Evolutionary conservation across 352 stramenopile species (phyloP).

Genomic region (Thalassiosira mediterranea): DNA sequence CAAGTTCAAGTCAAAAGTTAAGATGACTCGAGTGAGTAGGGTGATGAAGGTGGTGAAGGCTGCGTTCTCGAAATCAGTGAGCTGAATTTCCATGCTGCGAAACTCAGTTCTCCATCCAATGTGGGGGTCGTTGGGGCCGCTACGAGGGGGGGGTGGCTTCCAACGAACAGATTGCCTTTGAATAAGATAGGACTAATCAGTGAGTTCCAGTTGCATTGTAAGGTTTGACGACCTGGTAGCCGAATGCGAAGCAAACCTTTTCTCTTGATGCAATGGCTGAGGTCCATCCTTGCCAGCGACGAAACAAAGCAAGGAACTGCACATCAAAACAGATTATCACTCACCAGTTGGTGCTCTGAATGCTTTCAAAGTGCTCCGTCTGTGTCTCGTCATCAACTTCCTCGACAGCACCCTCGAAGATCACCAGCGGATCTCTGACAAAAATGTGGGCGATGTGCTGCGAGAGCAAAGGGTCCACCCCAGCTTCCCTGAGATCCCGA

Average conservation of each 20-base stretch:
- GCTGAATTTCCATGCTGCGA: conserved; percentile 99
- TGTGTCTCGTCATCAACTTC: conserved; percentile 87
- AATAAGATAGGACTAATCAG: too few species aligned
- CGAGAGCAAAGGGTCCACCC: conserved; percentile 93
- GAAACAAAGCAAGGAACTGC: background rate
- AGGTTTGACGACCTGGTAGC: too few species aligned
- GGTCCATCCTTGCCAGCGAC: background rate
- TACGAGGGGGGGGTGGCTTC: conserved; percentile 96
- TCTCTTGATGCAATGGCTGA: background rate
- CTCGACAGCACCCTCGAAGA: conserved; percentile 86
- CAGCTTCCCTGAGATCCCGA: conserved; percentile 88
- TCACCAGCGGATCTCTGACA: conserved; percentile 96
- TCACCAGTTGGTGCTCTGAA: conserved; percentile 99
- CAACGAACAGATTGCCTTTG: conserved; percentile 99
- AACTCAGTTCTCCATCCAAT: conserved; percentile 93
- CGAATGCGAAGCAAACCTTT: background rate
- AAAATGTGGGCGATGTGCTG: conserved; percentile 99
- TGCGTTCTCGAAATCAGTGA: conserved; percentile 99
- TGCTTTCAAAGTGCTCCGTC: conserved; percentile 99
- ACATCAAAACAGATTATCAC: conserved; percentile 3
- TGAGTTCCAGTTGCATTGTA: too few species aligned
- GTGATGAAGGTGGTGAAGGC: conserved; percentile 99
- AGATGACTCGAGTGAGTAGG: conserved; percentile 96
- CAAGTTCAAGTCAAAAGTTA: conserved; percentile 99
- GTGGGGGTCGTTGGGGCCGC: conserved; percentile 78